A percentile compares a stretch with the other conserved stretches of the same genome.
Evolutionary conservation across 1,284 basidiomycete species (phyloP).

Genomic region (Thelephora terrestris): DNA sequence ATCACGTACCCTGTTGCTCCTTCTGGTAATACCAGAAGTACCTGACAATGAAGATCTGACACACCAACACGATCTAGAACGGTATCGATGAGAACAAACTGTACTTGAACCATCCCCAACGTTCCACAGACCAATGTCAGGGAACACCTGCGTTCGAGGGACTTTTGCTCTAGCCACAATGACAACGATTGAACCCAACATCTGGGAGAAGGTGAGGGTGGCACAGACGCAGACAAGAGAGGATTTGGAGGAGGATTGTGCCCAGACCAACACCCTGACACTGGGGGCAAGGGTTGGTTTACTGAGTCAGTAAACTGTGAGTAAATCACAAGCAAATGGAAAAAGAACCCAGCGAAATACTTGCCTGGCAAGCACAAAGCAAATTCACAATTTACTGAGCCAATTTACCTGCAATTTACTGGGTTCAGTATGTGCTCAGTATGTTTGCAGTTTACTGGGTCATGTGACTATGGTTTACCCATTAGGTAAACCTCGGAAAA

Average conservation of each 20-base stretch:
- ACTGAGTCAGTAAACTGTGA: too few relatives aligned
- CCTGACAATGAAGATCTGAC: constrained; percentile 72
- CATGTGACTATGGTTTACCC: too few relatives aligned
- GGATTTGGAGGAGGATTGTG: constrained; percentile 87
- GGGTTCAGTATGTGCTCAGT: too few relatives aligned
- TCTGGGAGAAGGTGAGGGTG: constrained; percentile 79
- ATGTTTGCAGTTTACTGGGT: too few relatives aligned
- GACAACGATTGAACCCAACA: constrained; percentile 73
- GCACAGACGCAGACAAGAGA: constrained; percentile 90
- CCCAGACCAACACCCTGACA: constrained; percentile 88
- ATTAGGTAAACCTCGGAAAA: too few relatives aligned
- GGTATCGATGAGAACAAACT: constrained; percentile 71
- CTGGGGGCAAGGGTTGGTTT: too few relatives aligned
- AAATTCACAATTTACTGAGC: too few relatives aligned
- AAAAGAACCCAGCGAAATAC: too few relatives aligned
- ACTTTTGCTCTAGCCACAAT: constrained; percentile 81
- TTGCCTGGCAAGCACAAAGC: too few relatives aligned
- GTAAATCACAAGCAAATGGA: too few relatives aligned
- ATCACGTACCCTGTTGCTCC: constrained; percentile 56
- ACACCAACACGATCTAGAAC: constrained; percentile 82
- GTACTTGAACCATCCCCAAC: constrained; percentile 55
- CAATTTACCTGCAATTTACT: too few relatives aligned
- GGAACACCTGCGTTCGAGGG: constrained; percentile 80
- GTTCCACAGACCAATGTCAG: constrained; percentile 85
- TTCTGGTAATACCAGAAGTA: constrained; percentile 95